A percentile compares a stretch with the other conserved stretches of the same genome.
Evolutionary conservation across 2,329 filamentous ascomycete species (phyloP).

Genomic region (Pseudogymnoascus sp.): DNA sequence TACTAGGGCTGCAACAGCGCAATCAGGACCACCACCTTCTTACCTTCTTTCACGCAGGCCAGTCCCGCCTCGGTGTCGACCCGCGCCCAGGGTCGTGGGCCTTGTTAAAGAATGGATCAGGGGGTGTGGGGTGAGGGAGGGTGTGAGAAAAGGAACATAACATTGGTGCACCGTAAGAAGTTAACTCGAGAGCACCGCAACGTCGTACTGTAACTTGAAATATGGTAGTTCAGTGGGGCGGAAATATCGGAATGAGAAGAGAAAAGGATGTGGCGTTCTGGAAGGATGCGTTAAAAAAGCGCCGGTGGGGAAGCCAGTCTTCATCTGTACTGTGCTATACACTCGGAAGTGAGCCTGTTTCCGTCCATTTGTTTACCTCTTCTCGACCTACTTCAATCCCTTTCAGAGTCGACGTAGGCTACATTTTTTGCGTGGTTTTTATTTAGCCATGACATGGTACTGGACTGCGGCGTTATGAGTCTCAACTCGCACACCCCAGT

Average conservation of each 20-base stretch:
- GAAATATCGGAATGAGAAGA: neutral
- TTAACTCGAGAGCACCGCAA: neutral
- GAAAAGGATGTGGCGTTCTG: neutral
- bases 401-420: neutral
- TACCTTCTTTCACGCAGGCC: neutral
- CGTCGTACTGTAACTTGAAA: neutral
- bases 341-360: neutral
- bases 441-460: neutral
- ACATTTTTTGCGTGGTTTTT: neutral
- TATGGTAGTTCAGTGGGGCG: neutral
- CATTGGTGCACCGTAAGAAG: neutral
- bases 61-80: neutral
- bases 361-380: neutral
- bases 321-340: neutral
- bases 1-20: neutral
- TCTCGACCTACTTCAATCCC: neutral
- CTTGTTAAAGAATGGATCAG: neutral
- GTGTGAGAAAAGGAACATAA: neutral
- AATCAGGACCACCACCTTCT: neutral
- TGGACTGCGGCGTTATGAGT: neutral
- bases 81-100: neutral
- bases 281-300: neutral
- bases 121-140: neutral
- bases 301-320: neutral
- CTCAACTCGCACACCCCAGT: neutral